Evolutionary conservation across 2,329 filamentous ascomycete genomes (phyloP), one percentile per base, ranked within the genome.

Genomic region (Epichloe sibirici): DNA sequence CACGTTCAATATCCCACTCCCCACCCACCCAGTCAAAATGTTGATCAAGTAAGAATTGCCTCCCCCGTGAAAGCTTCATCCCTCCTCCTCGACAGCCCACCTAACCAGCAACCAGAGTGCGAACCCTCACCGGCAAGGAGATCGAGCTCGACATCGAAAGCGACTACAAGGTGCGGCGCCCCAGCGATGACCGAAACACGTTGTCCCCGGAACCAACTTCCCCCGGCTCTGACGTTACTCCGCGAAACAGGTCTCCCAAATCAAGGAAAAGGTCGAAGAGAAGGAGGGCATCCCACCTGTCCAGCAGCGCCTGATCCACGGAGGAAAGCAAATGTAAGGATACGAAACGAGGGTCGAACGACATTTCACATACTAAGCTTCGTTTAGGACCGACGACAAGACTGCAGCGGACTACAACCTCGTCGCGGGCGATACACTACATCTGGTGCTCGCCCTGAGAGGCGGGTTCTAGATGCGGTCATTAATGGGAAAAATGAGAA

Each of bases 201-300:
- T 1, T 12, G 13, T 23, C 40, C 17, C 11, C 40, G 9, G n/a
- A 21, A 17, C n/a, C n/a, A 23, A 28, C 9, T 21, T 21, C 5
- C 12, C 15, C 21, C 11, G 13, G 3, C 15, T 15, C 43, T 45
- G 25, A 45, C 23, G 38, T 40, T 35, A 13, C 13, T 6, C 37
- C 17, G 31, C 12, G 8, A 23, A 9, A 48, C 59, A 95, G 90
- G 88, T 97, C 61, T 85, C 86, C 42, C 84, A 90, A 69, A 97
- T 98, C 78, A 98, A 98, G 78, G 93, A 97, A 73, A 90, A 91
- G 64, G 93, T 98, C 52, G 93, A 98, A 71, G 93, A 98, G 76
- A 97, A 97, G 74, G 93, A 97, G 68, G 93, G 93, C 53, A 98
- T 98, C 63, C 91, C 93, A 44, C 93, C 93, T 1, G 90, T 93